phyloP scores from a whole-genome alignment of 805 yeast genomes.

The Metschnikowia lochheadii region DNA sequence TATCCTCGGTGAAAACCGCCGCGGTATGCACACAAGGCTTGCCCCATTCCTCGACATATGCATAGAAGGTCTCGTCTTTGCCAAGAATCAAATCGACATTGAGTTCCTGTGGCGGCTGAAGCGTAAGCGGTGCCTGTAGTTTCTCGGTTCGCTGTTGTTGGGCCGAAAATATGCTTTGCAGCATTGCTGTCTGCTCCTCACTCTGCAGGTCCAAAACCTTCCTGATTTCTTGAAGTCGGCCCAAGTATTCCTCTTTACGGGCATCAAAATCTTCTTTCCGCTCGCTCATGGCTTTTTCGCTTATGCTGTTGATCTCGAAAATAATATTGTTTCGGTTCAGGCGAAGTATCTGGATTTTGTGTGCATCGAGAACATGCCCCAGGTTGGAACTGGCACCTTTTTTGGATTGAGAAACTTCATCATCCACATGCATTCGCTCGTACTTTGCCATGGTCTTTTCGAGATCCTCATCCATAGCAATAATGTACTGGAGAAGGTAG shows the following conservation, averaged over 20 bases:
- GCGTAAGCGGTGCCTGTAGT: background rate
- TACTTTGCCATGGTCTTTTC: constrained; percentile 15
- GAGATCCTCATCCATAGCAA: constrained; percentile 26
- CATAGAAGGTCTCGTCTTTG: constrained; percentile 7
- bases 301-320: constrained; percentile 28
- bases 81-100: constrained; percentile 8
- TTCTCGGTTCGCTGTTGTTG: background rate
- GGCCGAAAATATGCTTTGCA: constrained; percentile 6
- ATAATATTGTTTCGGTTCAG: constrained; percentile 27
- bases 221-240: constrained; percentile 21
- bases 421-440: background rate
- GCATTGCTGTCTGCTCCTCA: constrained; percentile 18
- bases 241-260: constrained; percentile 22
- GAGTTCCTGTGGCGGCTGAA: constrained; percentile 6
- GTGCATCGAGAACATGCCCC: constrained; percentile 5
- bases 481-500: constrained; percentile 32
- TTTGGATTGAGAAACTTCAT: too few relatives aligned
- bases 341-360: constrained; percentile 13
- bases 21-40: constrained; percentile 1
- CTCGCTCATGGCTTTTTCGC: constrained; percentile 27
- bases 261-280: constrained; percentile 23
- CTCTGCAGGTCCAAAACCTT: constrained; percentile 26
- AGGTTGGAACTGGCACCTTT: background rate
- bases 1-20: background rate
- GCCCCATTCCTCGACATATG: constrained; percentile 15